Evolutionary conservation across 2,329 filamentous ascomycete species (phyloP), one percentile per base, ranked within the genome.

Genomic region (Alternaria atra): DNA sequence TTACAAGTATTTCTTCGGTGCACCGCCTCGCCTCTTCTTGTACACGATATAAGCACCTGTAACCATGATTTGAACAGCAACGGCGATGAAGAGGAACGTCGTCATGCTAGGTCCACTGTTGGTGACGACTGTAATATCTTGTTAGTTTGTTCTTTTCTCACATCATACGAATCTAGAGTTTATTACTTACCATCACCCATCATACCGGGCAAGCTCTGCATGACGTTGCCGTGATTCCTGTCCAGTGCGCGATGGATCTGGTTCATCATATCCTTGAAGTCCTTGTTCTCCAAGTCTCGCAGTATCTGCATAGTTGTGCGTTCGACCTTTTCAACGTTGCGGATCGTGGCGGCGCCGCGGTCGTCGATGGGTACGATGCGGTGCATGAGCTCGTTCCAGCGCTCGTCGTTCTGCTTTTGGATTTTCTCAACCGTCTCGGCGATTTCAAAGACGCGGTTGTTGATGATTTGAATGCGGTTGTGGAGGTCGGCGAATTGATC

Each of bases 1-100:
- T 13, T 66, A 97, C 76, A 97, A 81, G 79, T 93, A 97, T 82
- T 97, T 97, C 85, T 97, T 97, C n/a, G 92, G 92, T 78, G 89
- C 87, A 65, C 84, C 88, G 39, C 87, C 84, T 80, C 90, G 87
- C 74, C 90, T 89, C 70, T 89, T 86, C 86, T 97, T 97, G 81
- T 97, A 97, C 60, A 89, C 76, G 37, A 92, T 78, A 75, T 94
- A 97, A 1, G 84, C 86, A 2, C 80, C 87, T 0, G 87, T 87
- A 32, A 96, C 82, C 67, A 93, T 76, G 50, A 91, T 74, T 80
- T 97, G 93, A 65, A 92, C 88, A 17, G 86, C 89, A 57, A 97
- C 83, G 60, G 97, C 85, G 61, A 93, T 81, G 71, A 90, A 85
- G 66, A 97, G 86, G 69, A 89, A 86, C 55, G 85, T 83, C 30